Evolutionary conservation across 2,329 filamentous ascomycete genomes (phyloP), one percentile per base, ranked within the genome.

Genomic region (Lasiodiplodia theobromae): DNA sequence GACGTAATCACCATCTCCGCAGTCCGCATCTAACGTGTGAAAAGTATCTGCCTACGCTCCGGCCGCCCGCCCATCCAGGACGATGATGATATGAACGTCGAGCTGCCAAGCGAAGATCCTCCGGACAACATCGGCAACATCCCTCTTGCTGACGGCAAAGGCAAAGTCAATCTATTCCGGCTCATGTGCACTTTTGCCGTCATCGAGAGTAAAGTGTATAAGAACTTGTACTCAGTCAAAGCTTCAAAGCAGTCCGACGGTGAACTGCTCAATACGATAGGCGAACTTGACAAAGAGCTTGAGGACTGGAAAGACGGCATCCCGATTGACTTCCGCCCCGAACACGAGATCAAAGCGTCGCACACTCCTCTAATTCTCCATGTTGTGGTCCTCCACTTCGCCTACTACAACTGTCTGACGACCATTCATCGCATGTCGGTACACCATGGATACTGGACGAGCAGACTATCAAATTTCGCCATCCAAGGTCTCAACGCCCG

Each of bases 381-480:
- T 72, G 89, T 99, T 65, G 94, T 97, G 70, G 93, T 97, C 78
- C 83, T 99, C 69, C 96, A 99, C 79, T 96, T 99, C 75, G 91
- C 93, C 1, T 99, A 99, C 80, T 98, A 98, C 83, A 99, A 99
- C 78, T 97, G 94, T 74, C 82, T 99, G 64, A 97, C 95, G 0
- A 99, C 96, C 0, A 97, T 99, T 71, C 96, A 99, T 78, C 92
- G 96, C 64, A 99, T 98, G 96, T 97, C 93, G 52, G 92, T 98
- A 37, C 96, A 98, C 74, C 94, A 97, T 77, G 96, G 96, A 16
- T 97, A 97, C 81, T 99, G 96, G 96, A 98, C 95, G 1, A 97
- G 93, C 76, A 89, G 96, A 47, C 82, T 99, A 51, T 97, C 94
- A 47, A 95, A 98, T 75, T 98, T 94, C 76, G 96, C 96, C 18